Percentiles rank a stretch among this genome's conserved stretches.
Conservation (phyloP, 495 filamentous ascomycete genomes). For the Alectoria sarmentosa region DNA sequence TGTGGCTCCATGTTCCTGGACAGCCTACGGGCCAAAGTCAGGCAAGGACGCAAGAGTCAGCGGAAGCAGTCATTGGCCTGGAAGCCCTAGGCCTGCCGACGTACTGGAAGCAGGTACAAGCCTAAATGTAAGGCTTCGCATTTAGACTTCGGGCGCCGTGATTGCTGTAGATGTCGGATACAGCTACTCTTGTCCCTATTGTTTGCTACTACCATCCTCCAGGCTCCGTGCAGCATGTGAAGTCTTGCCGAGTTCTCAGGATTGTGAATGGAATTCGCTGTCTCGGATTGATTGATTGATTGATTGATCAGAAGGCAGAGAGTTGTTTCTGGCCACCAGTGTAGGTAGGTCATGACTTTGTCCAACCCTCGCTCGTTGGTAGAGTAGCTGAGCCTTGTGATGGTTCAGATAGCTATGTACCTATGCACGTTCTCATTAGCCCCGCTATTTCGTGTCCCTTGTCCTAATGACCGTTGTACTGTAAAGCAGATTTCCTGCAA, state of each 20-base stretch:
- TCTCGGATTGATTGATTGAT: too few relatives aligned
- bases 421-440: constrained; percentile 1
- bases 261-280: not conserved
- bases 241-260: not conserved
- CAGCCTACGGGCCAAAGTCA: not conserved
- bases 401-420: not conserved
- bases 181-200: not conserved
- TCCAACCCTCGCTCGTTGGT: not conserved
- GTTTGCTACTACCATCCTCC: not conserved
- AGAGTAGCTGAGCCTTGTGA: not conserved
- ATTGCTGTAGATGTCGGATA: not conserved
- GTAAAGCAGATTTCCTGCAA: not conserved
- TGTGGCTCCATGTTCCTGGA: not conserved
- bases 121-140: not conserved
- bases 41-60: not conserved
- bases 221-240: not conserved
- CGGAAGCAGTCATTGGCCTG: not conserved
- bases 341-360: not conserved
- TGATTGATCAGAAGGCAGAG: not conserved
- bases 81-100: not conserved
- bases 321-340: not conserved
- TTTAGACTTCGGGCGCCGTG: not conserved
- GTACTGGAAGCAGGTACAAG: not conserved
- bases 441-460: not conserved
- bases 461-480: too few relatives aligned